Evolutionary conservation across 1,284 basidiomycete genomes (phyloP).

Genomic region (Gymnopus androsaceus): DNA sequence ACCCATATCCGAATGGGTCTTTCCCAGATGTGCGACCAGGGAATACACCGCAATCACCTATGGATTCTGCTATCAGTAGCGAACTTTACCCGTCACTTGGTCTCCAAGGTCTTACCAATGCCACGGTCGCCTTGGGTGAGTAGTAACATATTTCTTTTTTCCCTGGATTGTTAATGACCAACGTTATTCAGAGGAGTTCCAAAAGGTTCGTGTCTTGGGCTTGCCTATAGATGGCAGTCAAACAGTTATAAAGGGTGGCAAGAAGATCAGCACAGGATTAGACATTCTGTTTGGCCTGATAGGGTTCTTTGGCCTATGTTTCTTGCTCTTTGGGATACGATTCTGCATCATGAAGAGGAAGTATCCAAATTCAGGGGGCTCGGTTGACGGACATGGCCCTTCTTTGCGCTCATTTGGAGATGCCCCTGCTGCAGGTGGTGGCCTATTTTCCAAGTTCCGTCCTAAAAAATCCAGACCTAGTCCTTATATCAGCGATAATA

Average conservation of each 20-base stretch:
- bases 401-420: background rate
- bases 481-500: constrained; percentile 6
- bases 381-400: constrained; percentile 7
- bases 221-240: constrained; percentile 44
- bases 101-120: constrained; percentile 59
- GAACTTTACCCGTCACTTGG: constrained; percentile 53
- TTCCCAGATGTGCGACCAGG: constrained; percentile 34
- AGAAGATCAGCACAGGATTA: constrained; percentile 51
- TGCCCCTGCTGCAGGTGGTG: constrained; percentile 8
- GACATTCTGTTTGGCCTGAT: constrained; percentile 59
- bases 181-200: constrained; percentile 48
- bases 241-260: constrained; percentile 24
- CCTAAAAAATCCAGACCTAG: background rate
- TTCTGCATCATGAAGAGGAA: constrained; percentile 49
- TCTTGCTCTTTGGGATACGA: constrained; percentile 51
- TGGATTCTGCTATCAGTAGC: constrained; percentile 7
- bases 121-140: constrained; percentile 46
- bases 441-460: constrained; percentile 13
- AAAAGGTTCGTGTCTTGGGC: constrained; percentile 62
- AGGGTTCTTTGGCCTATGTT: constrained; percentile 57
- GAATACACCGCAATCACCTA: constrained; percentile 3
- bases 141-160: background rate
- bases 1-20: constrained; percentile 44
- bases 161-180: background rate
- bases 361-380: constrained; percentile 23